Evolutionary conservation across 2,329 filamentous ascomycete species (phyloP).

Genomic region (Ophiocordyceps unilateralis): DNA sequence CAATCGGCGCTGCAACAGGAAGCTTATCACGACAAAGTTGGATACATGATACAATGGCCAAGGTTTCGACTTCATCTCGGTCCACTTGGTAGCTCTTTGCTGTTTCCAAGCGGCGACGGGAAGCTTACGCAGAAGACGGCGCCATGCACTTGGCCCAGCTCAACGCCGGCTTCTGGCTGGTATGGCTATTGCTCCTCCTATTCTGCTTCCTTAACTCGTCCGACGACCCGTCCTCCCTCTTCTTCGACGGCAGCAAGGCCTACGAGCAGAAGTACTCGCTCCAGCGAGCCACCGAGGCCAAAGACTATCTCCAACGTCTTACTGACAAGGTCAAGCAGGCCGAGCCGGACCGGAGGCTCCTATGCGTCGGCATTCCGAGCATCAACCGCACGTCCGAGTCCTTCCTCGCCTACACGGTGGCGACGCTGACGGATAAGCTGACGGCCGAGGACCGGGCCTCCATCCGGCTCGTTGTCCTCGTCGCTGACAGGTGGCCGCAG

Average conservation of each 20-base stretch:
- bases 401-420: conserved; percentile 13
- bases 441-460: conserved; percentile 12
- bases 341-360: conserved; percentile 1
- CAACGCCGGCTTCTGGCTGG: conserved; percentile 14
- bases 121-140: background rate
- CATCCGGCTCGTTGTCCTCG: conserved; percentile 15
- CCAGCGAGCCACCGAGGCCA: conserved; percentile 10
- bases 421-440: conserved; percentile 14
- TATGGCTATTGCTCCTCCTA: conserved; percentile 11
- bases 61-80: background rate
- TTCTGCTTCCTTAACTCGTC: conserved; percentile 14
- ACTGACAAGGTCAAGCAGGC: background rate
- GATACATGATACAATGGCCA: background rate
- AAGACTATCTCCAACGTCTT: conserved; percentile 7
- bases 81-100: no score
- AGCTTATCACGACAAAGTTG: no score
- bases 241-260: conserved; percentile 12
- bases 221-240: conserved; percentile 17
- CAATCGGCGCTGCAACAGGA: no score
- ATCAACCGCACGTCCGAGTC: conserved; percentile 13
- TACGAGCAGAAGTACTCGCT: conserved; percentile 12
- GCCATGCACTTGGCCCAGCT: background rate
- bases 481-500: conserved; percentile 16
- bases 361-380: conserved; percentile 18
- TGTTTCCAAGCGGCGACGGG: background rate